Conservation (phyloP, 2,329 filamentous ascomycete genomes). For the Trichoderma koningiopsis region DNA sequence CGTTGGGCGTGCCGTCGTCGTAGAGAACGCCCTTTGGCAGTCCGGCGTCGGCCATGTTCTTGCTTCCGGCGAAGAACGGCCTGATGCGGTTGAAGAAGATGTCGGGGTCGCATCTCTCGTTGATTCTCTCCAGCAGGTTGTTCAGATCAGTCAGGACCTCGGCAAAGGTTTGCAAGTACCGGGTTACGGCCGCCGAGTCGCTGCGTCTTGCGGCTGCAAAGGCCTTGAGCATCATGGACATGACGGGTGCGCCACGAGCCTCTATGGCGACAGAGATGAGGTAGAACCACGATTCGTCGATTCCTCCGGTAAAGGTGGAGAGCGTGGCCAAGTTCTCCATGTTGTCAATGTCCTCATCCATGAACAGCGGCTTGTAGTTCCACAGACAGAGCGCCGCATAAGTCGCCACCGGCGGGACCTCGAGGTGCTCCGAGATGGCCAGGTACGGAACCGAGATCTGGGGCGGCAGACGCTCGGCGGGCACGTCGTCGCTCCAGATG, state of each 20-base stretch:
- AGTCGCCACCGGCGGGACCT: constrained; percentile 89
- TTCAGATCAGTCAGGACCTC: constrained; percentile 86
- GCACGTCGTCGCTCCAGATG: constrained; percentile 90
- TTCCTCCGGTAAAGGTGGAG: constrained; percentile 86
- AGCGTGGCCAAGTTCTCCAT: constrained; percentile 87
- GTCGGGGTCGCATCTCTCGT: constrained; percentile 90
- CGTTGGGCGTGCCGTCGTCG: constrained; percentile 71
- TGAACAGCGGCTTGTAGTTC: constrained; percentile 95
- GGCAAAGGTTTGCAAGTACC: constrained; percentile 78
- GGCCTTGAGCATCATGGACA: constrained; percentile 85
- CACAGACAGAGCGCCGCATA: constrained; percentile 91
- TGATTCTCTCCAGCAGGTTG: constrained; percentile 79
- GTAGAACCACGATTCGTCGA: constrained; percentile 99
- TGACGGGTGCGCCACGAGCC: constrained; percentile 81
- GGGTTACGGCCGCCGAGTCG: constrained; percentile 71
- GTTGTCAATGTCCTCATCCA: constrained; percentile 76
- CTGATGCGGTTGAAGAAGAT: constrained; percentile 95
- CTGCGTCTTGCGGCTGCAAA: constrained; percentile 75
- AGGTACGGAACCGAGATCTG: constrained; percentile 83
- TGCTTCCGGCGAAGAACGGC: constrained; percentile 93
- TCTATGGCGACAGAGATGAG: constrained; percentile 94
- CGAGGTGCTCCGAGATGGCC: constrained; percentile 72
- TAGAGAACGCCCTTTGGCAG: constrained; percentile 86
- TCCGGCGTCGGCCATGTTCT: constrained; percentile 96
- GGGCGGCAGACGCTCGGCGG: constrained; percentile 76